Conservation (phyloP, 352 stramenopile species). For the Peronospora destructor region DNA sequence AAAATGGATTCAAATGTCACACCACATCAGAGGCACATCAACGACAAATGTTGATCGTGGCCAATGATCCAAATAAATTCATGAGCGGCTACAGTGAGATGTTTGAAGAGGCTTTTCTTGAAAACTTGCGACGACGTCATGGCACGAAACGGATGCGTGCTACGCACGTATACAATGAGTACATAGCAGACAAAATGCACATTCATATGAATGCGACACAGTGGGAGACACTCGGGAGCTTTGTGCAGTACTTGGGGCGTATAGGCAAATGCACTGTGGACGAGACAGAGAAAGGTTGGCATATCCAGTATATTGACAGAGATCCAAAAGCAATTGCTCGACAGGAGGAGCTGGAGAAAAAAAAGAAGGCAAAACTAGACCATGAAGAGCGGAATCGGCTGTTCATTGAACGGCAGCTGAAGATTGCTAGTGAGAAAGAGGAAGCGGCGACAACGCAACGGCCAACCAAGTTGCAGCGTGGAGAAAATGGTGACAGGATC, state of each 20-base stretch:
- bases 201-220: slow-evolving; percentile 99
- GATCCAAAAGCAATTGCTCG: slow-evolving; percentile 88
- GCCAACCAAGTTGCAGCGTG: slow-evolving; percentile 57
- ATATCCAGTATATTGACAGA: slow-evolving; percentile 93
- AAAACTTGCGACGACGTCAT: slow-evolving; percentile 91
- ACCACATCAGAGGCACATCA: slow-evolving; percentile 95
- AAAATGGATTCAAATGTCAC: slow-evolving; percentile 99
- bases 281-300: slow-evolving; percentile 98
- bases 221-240: slow-evolving; percentile 94
- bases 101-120: slow-evolving; percentile 95
- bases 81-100: slow-evolving; percentile 88
- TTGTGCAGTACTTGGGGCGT: slow-evolving; percentile 98
- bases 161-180: slow-evolving; percentile 98
- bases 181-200: slow-evolving; percentile 98
- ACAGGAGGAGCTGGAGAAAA: slow-evolving; percentile 82
- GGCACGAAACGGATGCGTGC: slow-evolving; percentile 94
- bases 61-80: slow-evolving; percentile 91
- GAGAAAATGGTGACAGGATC: slow-evolving; percentile 42
- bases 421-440: slow-evolving; percentile 42
- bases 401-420: slow-evolving; percentile 74
- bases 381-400: slow-evolving; percentile 78
- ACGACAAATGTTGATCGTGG: slow-evolving; percentile 97
- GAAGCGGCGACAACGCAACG: slow-evolving; percentile 24
- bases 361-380: slow-evolving; percentile 86
- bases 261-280: slow-evolving; percentile 95